Evolutionary conservation across 2,329 filamentous ascomycete species (phyloP).

Genomic region (Remersonia thermophila): DNA sequence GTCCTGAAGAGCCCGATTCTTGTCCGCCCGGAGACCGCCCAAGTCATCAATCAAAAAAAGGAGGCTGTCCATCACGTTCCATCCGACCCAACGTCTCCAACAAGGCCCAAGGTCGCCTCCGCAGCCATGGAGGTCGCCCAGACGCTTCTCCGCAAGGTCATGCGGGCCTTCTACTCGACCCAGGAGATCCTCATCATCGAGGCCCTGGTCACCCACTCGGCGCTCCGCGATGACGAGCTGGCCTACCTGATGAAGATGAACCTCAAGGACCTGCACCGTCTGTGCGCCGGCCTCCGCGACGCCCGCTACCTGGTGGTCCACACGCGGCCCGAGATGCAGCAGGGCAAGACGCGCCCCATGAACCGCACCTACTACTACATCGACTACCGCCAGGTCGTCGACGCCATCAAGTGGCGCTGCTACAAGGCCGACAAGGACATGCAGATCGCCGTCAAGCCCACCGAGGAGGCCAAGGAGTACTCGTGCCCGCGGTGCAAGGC

Average conservation of each 20-base stretch:
- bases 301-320: slow-evolving; percentile 75
- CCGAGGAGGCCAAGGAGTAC: slow-evolving; percentile 83
- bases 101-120: no score
- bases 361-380: slow-evolving; percentile 95
- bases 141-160: slow-evolving; percentile 43
- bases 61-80: no score
- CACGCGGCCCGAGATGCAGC: slow-evolving; percentile 63
- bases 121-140: slow-evolving; percentile 15
- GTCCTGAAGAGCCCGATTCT: no score
- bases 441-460: slow-evolving; percentile 68
- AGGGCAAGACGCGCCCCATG: slow-evolving; percentile 69
- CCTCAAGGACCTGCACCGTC: slow-evolving; percentile 80
- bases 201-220: slow-evolving; percentile 62
- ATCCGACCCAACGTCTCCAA: no score
- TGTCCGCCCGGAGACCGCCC: no score
- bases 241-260: slow-evolving; percentile 80
- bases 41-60: no score
- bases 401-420: slow-evolving; percentile 90
- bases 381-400: slow-evolving; percentile 85
- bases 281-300: slow-evolving; percentile 73
- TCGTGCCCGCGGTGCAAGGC: slow-evolving; percentile 69
- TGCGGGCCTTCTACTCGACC: slow-evolving; percentile 65
- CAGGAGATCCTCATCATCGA: slow-evolving; percentile 65
- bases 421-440: slow-evolving; percentile 81
- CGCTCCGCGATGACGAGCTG: slow-evolving; percentile 75